Percentiles rank a stretch among this genome's conserved stretches.
These are phyloP conservation scores for Plasmodium vinckei DNA, from an alignment of 169 alveolate species.

Conservation along the genomic window DNA sequence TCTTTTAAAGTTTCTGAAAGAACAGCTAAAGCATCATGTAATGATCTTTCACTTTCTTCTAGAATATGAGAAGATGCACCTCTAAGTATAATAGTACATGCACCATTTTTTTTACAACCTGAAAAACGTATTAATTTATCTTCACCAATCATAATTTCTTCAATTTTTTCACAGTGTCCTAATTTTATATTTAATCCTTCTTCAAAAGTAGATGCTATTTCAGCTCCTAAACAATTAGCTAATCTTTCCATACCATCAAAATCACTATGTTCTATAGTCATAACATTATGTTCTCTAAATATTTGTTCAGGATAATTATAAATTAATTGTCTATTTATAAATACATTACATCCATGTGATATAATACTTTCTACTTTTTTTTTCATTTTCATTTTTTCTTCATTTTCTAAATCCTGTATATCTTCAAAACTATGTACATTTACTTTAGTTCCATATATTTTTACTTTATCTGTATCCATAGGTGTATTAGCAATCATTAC, in stretches of 20 bases:
- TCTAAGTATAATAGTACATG: slow-evolving; percentile 97
- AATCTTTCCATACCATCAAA: slow-evolving; percentile 99
- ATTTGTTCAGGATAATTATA: slow-evolving; percentile 99
- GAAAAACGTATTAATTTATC: slow-evolving; percentile 97
- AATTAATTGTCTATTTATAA: slow-evolving; percentile 98
- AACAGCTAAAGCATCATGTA: slow-evolving; percentile 99
- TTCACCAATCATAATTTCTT: slow-evolving; percentile 99
- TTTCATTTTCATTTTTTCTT: slow-evolving; percentile 98
- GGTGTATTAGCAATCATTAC: slow-evolving; percentile 98
- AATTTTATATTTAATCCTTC: slow-evolving; percentile 94
- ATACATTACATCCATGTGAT: slow-evolving; percentile 97
- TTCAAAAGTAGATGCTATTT: slow-evolving; percentile 98
- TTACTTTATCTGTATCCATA: slow-evolving; percentile 99
- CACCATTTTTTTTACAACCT: slow-evolving; percentile 95
- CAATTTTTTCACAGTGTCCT: slow-evolving; percentile 97
- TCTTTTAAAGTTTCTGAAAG: slow-evolving; percentile 95
- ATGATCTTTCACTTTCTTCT: slow-evolving; percentile 99
- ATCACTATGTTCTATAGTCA: slow-evolving; percentile 99
- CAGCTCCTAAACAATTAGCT: slow-evolving; percentile 99
- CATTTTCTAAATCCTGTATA: slow-evolving; percentile 98
- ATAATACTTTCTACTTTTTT: slow-evolving; percentile 96
- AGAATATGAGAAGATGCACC: slow-evolving; percentile 99
- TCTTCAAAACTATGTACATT: slow-evolving; percentile 97
- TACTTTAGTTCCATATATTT: slow-evolving; percentile 99
- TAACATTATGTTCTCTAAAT: slow-evolving; percentile 95